These are phyloP conservation scores for Ambrosiella cleistominuta DNA, from an alignment of 2,329 filamentous ascomycete species.

Conservation along the genomic window DNA sequence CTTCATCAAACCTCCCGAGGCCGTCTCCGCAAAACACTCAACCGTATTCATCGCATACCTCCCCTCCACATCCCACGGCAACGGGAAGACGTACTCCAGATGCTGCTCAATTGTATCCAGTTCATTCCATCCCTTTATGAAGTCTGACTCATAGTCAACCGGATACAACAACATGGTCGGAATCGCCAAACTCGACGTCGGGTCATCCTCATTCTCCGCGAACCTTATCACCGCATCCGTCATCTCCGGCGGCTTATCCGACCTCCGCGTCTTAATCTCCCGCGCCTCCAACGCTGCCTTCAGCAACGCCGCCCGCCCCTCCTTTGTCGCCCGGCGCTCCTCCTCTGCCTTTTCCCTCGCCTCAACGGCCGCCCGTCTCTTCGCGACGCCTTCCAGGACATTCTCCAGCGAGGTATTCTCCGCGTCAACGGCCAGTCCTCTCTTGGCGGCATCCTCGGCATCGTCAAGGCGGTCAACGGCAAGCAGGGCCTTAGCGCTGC, in stretches of 20 bases:
- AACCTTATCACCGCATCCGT: constrained; percentile 64
- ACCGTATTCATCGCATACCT: constrained; percentile 51
- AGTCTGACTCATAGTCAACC: constrained; percentile 63
- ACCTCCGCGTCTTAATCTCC: constrained; percentile 50
- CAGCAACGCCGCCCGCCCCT: constrained; percentile 42
- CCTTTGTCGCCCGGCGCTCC: constrained; percentile 35
- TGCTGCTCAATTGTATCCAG: constrained; percentile 58
- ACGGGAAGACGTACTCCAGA: constrained; percentile 66
- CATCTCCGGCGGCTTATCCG: constrained; percentile 62
- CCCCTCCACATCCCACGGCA: constrained; percentile 62
- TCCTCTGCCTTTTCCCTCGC: constrained; percentile 37
- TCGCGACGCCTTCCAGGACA: constrained; percentile 45
- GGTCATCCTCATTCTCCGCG: constrained; percentile 43
- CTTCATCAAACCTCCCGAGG: constrained; percentile 64
- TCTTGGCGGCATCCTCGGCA: constrained; percentile 60
- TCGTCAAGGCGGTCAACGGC: constrained; percentile 62
- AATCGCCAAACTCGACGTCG: constrained; percentile 55
- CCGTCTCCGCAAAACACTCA: constrained; percentile 82
- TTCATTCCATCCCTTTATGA: constrained; percentile 76
- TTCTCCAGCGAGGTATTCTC: constrained; percentile 48
- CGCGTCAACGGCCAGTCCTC: constrained; percentile 56
- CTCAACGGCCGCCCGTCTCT: constrained; percentile 36
- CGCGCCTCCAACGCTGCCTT: constrained; percentile 48
- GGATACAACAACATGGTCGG: constrained; percentile 79
- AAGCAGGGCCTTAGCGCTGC: constrained; percentile 61